phyloP scores from a whole-genome alignment of 257 asterid species.

The Solanum corneliomulleri region DNA sequence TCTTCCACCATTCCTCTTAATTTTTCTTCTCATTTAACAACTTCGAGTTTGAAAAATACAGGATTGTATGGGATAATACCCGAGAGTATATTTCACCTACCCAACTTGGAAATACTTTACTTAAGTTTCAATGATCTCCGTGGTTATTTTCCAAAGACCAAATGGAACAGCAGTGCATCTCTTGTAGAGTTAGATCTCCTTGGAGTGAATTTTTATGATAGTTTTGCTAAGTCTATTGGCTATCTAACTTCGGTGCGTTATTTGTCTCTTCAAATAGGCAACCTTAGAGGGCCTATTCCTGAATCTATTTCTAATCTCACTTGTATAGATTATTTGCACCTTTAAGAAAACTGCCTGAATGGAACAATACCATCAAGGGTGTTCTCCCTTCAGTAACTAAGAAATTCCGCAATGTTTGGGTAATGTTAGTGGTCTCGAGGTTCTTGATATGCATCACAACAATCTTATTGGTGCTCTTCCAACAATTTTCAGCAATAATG shows the following conservation, averaged over 20 bases:
- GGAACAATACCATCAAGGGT: neutral
- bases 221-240: neutral
- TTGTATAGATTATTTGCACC: neutral
- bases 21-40: neutral
- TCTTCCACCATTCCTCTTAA: neutral
- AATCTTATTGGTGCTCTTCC: neutral
- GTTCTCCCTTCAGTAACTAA: neutral
- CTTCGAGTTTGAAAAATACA: accelerated
- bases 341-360: neutral
- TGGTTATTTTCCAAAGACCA: neutral
- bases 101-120: neutral
- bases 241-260: neutral
- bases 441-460: neutral
- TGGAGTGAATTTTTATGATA: neutral
- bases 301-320: neutral
- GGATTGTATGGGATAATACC: neutral
- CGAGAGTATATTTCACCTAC: neutral
- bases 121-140: neutral
- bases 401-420: neutral
- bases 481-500: neutral
- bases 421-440: neutral
- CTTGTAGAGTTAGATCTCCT: neutral
- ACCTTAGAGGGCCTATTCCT: neutral
- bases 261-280: neutral
- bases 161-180: neutral